Evolutionary conservation across 306 rosid genomes (phyloP).

Genomic region (Astragalus membranaceus): DNA sequence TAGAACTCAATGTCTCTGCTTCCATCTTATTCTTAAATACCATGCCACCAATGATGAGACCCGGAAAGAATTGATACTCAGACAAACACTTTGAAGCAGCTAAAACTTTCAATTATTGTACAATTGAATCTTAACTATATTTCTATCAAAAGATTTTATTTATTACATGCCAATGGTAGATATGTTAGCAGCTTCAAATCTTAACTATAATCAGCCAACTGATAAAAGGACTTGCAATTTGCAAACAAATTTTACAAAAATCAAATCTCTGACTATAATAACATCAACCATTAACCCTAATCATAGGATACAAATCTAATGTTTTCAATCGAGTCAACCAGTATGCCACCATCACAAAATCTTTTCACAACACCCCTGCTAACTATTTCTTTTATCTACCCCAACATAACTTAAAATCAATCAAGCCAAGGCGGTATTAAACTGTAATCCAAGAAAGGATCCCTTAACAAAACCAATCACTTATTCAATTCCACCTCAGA

Average conservation of each 20-base stretch:
- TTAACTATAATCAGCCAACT: conserved; percentile 10
- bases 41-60: conserved; percentile 20
- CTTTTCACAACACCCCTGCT: conserved; percentile 10
- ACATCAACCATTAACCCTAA: conserved; percentile 19
- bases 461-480: conserved; percentile 15
- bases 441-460: neutral
- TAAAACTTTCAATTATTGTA: conserved; percentile 22
- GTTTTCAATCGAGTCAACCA: conserved; percentile 29
- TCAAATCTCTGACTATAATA: conserved; percentile 2
- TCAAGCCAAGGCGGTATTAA: neutral
- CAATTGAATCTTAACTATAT: neutral
- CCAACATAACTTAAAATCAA: conserved; percentile 20
- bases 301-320: conserved; percentile 27
- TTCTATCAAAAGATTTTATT: conserved; percentile 7
- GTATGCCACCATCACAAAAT: conserved; percentile 24
- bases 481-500: conserved; percentile 1
- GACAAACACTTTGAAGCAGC: conserved; percentile 26
- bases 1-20: conserved; percentile 26
- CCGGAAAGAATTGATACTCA: conserved; percentile 18
- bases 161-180: conserved; percentile 4
- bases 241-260: conserved; percentile 19
- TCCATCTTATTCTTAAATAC: conserved; percentile 44
- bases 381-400: conserved; percentile 5
- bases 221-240: conserved; percentile 14
- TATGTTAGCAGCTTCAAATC: conserved; percentile 10